A percentile compares a stretch with the other conserved stretches of the same genome.
These are phyloP conservation scores for Neobulgaria alba DNA, from an alignment of 2,329 filamentous ascomycete genomes.

Conservation along the genomic window DNA sequence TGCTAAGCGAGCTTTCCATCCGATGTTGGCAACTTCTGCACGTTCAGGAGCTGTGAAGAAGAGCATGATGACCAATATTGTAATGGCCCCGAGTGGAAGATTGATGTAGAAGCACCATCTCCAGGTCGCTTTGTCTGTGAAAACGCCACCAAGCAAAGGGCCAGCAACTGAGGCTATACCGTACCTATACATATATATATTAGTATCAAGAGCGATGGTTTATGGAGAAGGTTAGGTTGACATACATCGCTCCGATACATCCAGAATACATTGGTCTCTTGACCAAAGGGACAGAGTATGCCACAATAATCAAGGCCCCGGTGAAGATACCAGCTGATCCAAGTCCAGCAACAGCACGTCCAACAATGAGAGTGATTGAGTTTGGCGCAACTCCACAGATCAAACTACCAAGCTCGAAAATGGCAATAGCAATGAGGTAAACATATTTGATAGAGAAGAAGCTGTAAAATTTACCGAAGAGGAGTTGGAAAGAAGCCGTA, in stretches of 20 bases:
- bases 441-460: conserved; percentile 27
- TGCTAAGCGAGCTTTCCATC: conserved; percentile 24
- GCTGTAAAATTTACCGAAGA: conserved; percentile 29
- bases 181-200: neutral
- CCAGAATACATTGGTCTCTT: conserved; percentile 26
- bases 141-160: conserved; percentile 27
- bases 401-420: conserved; percentile 27
- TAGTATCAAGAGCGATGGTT: neutral
- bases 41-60: conserved; percentile 34
- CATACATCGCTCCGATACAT: conserved; percentile 24
- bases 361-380: conserved; percentile 26
- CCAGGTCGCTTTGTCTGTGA: conserved; percentile 26
- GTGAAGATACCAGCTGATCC: conserved; percentile 31
- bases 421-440: conserved; percentile 23
- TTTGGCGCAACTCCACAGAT: conserved; percentile 26
- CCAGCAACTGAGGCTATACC: conserved; percentile 28
- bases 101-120: conserved; percentile 25
- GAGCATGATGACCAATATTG: conserved; percentile 33
- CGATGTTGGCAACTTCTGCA: conserved; percentile 29
- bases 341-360: conserved; percentile 26
- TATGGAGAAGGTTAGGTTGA: neutral
- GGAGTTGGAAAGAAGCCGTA: conserved; percentile 27
- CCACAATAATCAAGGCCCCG: conserved; percentile 27
- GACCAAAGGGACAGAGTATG: conserved; percentile 20
- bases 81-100: conserved; percentile 30